Conservation (phyloP, 1,139 yeast genomes). For the Taiozyma sp. region DNA sequence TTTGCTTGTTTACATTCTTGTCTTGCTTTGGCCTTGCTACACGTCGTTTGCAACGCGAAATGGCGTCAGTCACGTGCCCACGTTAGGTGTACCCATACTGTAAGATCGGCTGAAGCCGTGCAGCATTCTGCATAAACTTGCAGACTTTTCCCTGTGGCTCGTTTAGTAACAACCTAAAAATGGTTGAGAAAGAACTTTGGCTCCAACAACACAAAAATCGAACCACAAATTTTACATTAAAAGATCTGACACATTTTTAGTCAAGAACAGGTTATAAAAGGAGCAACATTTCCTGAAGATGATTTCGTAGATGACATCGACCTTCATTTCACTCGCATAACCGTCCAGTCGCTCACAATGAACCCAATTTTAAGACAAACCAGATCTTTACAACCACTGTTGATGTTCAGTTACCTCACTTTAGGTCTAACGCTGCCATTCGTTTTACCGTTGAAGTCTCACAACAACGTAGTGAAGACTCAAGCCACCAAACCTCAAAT, state of each 20-base stretch:
- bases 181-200: not conserved
- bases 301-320: not conserved
- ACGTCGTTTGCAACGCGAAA: slow-evolving; percentile 7
- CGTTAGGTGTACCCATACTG: too few species aligned
- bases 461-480: slow-evolving; percentile 5
- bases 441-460: slow-evolving; percentile 15
- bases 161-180: not conserved
- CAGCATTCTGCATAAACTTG: not conserved
- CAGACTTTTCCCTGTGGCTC: not conserved
- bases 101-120: not conserved
- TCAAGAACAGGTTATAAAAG: not conserved
- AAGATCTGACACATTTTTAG: not conserved
- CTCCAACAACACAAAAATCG: not conserved
- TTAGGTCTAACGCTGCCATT: slow-evolving; percentile 21
- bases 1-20: not conserved
- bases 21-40: not conserved
- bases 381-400: slow-evolving; percentile 12
- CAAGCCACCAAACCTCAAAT: slow-evolving; percentile 4
- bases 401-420: slow-evolving; percentile 20
- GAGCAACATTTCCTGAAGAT: not conserved
- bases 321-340: not conserved
- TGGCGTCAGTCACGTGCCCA: slow-evolving; percentile 12
- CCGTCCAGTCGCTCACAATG: not conserved
- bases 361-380: slow-evolving; percentile 1
- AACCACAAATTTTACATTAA: not conserved